Evolutionary conservation across 2,329 filamentous ascomycete species (phyloP).

Genomic region (Nemania diffusa): DNA sequence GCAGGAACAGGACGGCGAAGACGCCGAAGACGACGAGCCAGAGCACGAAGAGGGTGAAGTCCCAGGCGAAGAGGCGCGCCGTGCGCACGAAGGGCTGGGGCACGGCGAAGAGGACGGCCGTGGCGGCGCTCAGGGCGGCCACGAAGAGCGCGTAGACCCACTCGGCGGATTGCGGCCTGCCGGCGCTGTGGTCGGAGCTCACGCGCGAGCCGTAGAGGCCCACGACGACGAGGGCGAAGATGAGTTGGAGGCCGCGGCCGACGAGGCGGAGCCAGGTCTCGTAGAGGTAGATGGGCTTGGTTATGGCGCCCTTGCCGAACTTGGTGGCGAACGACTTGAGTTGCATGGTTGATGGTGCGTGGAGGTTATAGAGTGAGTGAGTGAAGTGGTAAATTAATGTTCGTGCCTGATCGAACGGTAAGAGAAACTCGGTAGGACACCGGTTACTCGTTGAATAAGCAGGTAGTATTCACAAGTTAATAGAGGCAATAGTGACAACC

Average conservation of each 20-base stretch:
- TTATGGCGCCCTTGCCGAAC: slow-evolving; percentile 55
- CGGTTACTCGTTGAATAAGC: slow-evolving; percentile 6
- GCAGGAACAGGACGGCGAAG: slow-evolving; percentile 77
- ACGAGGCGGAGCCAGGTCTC: slow-evolving; percentile 60
- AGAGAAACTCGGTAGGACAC: too few relatives aligned
- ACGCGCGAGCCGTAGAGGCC: slow-evolving; percentile 75
- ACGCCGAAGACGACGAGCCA: slow-evolving; percentile 78
- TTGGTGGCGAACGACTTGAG: slow-evolving; percentile 41
- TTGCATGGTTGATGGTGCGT: slow-evolving; percentile 32
- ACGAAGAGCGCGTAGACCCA: slow-evolving; percentile 74
- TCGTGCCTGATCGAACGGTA: too few relatives aligned
- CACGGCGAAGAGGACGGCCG: slow-evolving; percentile 56
- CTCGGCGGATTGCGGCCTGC: slow-evolving; percentile 59
- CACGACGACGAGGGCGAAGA: slow-evolving; percentile 74
- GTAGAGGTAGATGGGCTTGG: slow-evolving; percentile 58
- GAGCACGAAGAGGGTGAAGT: slow-evolving; percentile 55
- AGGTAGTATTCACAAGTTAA: not conserved
- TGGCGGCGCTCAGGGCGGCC: slow-evolving; percentile 64
- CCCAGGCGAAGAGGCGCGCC: slow-evolving; percentile 59
- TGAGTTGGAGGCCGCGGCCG: slow-evolving; percentile 74
- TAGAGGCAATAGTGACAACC: slow-evolving; percentile 28
- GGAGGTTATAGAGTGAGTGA: not conserved
- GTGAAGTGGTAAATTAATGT: not conserved
- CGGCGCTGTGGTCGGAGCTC: slow-evolving; percentile 53
- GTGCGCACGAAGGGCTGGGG: slow-evolving; percentile 50